These are phyloP conservation scores for Phytophthora nicotianae DNA, from an alignment of 352 stramenopile genomes.

Conservation along the genomic window DNA sequence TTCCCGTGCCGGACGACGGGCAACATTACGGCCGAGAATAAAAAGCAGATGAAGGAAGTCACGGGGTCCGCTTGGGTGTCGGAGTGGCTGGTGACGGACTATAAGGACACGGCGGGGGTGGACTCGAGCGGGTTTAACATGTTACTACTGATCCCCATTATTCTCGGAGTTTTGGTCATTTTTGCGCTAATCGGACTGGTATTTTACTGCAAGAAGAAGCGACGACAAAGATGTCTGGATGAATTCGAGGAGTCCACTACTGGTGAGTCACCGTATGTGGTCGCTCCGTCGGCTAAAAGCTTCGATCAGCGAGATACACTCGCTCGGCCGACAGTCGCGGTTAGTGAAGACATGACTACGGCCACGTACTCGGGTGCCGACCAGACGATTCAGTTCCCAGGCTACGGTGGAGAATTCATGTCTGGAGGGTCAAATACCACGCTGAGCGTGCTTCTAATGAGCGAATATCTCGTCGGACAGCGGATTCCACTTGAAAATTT, in stretches of 20 bases:
- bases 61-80: slow-evolving; percentile 24
- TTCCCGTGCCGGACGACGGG: slow-evolving; percentile 39
- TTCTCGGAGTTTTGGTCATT: slow-evolving; percentile 10
- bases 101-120: slow-evolving; percentile 1
- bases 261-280: slow-evolving; percentile 12
- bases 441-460: slow-evolving; percentile 21
- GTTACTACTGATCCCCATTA: slow-evolving; percentile 24
- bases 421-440: not conserved
- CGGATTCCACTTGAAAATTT: slow-evolving; percentile 37
- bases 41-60: slow-evolving; percentile 14
- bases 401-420: slow-evolving; percentile 14
- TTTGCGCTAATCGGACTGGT: slow-evolving; percentile 1
- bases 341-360: slow-evolving; percentile 20
- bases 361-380: slow-evolving; percentile 15
- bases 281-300: slow-evolving; percentile 5
- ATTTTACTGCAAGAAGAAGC: slow-evolving; percentile 19
- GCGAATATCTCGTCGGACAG: slow-evolving; percentile 18
- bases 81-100: slow-evolving; percentile 32
- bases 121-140: slow-evolving; percentile 21
- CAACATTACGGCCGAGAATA: slow-evolving; percentile 14
- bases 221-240: not conserved
- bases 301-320: slow-evolving; percentile 16
- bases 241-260: slow-evolving; percentile 6
- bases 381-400: slow-evolving; percentile 23
- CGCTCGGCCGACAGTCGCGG: slow-evolving; percentile 17